A percentile compares a stretch with the other conserved stretches of the same genome.
These are phyloP conservation scores for Bretschneidera sinensis DNA, from an alignment of 345 rosid species.

Conservation along the genomic window DNA sequence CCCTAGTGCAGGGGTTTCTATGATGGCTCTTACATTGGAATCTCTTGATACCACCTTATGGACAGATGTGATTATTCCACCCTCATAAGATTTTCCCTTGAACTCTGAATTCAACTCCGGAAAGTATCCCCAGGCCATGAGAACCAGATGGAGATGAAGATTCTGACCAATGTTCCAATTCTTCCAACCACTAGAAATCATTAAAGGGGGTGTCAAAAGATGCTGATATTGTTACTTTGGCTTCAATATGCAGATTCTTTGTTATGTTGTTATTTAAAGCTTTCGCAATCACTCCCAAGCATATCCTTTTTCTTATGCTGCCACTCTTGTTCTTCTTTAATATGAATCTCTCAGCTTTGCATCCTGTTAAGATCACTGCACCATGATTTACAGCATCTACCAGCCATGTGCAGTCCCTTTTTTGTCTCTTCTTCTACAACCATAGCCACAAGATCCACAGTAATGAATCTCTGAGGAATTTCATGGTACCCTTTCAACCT, in stretches of 20 bases:
- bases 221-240: slow-evolving; percentile 72
- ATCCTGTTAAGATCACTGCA: slow-evolving; percentile 70
- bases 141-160: slow-evolving; percentile 81
- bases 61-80: slow-evolving; percentile 59
- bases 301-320: slow-evolving; percentile 44
- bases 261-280: slow-evolving; percentile 33
- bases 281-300: slow-evolving; percentile 61
- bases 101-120: slow-evolving; percentile 51
- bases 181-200: slow-evolving; percentile 74
- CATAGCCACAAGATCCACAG: slow-evolving; percentile 82
- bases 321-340: slow-evolving; percentile 30
- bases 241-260: slow-evolving; percentile 55
- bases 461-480: slow-evolving; percentile 76
- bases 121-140: slow-evolving; percentile 91
- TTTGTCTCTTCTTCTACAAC: slow-evolving; percentile 79
- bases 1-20: slow-evolving; percentile 51
- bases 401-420: slow-evolving; percentile 80
- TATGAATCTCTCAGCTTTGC: slow-evolving; percentile 71
- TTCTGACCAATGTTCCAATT: slow-evolving; percentile 66
- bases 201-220: slow-evolving; percentile 69
- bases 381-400: slow-evolving; percentile 67
- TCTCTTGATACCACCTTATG: slow-evolving; percentile 39
- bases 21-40: slow-evolving; percentile 41
- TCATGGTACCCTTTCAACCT: slow-evolving; percentile 43
- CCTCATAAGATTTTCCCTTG: slow-evolving; percentile 46